Percentiles rank a stretch among this genome's conserved stretches.
Evolutionary conservation across 345 rosid genomes (phyloP).

Genomic region (Barbarea vulgaris): DNA sequence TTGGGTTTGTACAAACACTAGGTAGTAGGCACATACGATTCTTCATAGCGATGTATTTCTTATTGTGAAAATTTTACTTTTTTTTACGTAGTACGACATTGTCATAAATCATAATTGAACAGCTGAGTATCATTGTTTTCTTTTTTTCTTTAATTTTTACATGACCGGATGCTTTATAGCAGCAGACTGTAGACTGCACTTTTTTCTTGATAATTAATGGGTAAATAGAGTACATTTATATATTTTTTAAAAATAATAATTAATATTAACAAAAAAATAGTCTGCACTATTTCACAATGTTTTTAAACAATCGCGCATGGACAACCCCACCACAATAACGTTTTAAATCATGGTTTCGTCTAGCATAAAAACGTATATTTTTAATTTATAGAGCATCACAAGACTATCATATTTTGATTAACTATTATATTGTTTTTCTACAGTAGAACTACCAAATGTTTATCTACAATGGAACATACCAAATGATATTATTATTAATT

Average conservation of each 20-base stretch:
- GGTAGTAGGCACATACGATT: not conserved
- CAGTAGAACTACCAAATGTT: not conserved
- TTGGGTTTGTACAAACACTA: not conserved
- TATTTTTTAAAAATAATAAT: not conserved
- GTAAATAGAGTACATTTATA: not conserved
- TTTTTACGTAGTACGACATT: not conserved
- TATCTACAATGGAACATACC: too few relatives aligned
- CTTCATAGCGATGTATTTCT: not conserved
- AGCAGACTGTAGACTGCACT: not conserved
- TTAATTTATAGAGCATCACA: not conserved
- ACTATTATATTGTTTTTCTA: not conserved
- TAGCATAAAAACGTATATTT: not conserved
- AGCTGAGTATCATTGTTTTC: not conserved
- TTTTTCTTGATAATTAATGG: not conserved
- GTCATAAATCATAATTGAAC: conserved; percentile 12
- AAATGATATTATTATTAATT: not conserved
- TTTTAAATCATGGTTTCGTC: not conserved
- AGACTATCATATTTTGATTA: not conserved
- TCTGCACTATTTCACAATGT: not conserved
- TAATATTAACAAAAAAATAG: not conserved
- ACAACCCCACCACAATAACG: not conserved
- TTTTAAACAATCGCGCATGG: not conserved
- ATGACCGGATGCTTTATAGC: not conserved
- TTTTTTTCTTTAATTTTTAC: not conserved
- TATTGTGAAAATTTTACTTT: not conserved